Percentiles rank a stretch among this genome's conserved stretches.
Evolutionary conservation across 1,284 basidiomycete species (phyloP).

Genomic region (Trametes hirsuta): DNA sequence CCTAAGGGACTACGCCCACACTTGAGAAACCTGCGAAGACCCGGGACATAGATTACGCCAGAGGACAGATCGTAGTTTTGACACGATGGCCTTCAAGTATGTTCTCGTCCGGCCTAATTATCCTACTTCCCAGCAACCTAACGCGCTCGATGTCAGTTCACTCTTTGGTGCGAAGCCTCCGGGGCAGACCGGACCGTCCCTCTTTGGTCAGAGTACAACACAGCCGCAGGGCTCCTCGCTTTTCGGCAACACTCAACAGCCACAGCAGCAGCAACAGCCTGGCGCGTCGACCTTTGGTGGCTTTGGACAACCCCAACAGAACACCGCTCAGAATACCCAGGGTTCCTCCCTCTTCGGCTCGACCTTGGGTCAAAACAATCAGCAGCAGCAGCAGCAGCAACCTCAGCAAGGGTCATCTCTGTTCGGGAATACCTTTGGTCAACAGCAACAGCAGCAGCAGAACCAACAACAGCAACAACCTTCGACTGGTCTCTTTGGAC

Average conservation of each 20-base stretch:
- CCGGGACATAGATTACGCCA: neutral
- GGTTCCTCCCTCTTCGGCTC: conserved; percentile 33
- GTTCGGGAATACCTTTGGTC: conserved; percentile 39
- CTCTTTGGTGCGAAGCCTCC: conserved; percentile 45
- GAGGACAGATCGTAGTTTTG: neutral
- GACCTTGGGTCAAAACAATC: conserved; percentile 33
- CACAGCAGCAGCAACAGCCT: conserved; percentile 27
- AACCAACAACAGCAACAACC: conserved; percentile 19
- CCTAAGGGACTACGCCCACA: too few relatives aligned
- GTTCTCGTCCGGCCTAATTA: neutral
- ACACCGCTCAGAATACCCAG: conserved; percentile 13
- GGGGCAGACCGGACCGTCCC: conserved; percentile 24
- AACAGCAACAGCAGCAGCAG: conserved; percentile 35
- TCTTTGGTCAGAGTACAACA: conserved; percentile 38
- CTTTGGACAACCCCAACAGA: conserved; percentile 25
- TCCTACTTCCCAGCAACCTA: neutral
- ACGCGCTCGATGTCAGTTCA: conserved; percentile 27
- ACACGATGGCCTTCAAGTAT: conserved; percentile 6
- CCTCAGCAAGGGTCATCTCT: conserved; percentile 32
- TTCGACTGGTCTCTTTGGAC: conserved; percentile 19
- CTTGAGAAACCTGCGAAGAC: neutral
- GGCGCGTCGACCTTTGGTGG: conserved; percentile 37
- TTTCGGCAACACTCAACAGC: conserved; percentile 34
- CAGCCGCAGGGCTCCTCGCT: conserved; percentile 17
- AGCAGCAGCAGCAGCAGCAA: conserved; percentile 32